Evolutionary conservation across 2,329 filamentous ascomycete species (phyloP), one percentile per base, ranked within the genome.

Genomic region (Penicillium sp.): DNA sequence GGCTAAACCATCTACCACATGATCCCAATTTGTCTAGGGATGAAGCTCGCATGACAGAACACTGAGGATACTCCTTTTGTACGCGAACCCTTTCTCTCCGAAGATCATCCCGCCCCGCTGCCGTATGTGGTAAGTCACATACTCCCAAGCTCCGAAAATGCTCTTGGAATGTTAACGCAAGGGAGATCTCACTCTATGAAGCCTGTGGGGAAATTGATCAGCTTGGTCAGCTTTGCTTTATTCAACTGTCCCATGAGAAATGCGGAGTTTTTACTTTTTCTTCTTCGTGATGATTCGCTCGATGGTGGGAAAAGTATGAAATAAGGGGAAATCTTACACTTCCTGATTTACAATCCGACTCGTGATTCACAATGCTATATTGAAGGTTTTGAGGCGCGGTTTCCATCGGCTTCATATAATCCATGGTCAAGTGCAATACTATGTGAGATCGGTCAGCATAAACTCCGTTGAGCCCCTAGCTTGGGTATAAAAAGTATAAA

Each of bases 61-160:
- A 3, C 8, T 33, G 13, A 22, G 7, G 39, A 14, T 13, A 33
- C 21, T 35, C 26, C 21, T 3, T 39, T n/a, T 21, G 44, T 16
- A 22, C 16, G 44, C 43, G 51, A 37, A 24, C 27, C n/a, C 31
- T 37, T 47, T 21, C 16, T 35, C 48, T 22, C 21, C 26, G 35
- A 37, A 22, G 61, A 63, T 63, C 60, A 45, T 41, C 49, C 27
- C 57, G 31, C 37, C 16, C 11, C 11, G n/a, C 39, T 59, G 13
- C 59, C 57, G 6, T 47, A 52, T 45, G 21, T 43, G 57, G 59
- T 37, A 57, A 45, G 45, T 48, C 57, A 57, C 61, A 63, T 63
- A 63, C 59, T 31, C 59, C 58, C 56, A 63, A 60, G 37, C 55
- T 63, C 61, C 59, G 61, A 55, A 53, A 54, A 60, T 60, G 46